Evolutionary conservation across 371 early-diverging fungal genomes (phyloP).

Genomic region (Apophysomyces elegans): DNA sequence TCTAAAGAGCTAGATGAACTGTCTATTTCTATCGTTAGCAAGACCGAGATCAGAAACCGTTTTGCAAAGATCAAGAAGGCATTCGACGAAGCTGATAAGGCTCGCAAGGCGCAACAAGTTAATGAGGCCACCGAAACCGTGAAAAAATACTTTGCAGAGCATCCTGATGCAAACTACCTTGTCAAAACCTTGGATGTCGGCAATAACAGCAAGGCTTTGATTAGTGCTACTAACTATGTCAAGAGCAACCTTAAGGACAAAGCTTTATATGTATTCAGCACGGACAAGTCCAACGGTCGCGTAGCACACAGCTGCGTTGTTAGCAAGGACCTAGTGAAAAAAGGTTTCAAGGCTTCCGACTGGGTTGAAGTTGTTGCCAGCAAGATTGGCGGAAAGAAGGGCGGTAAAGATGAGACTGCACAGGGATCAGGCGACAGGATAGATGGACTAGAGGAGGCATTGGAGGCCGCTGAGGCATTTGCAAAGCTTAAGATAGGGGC

Average conservation of each 20-base stretch:
- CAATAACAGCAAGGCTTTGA: constrained; percentile 75
- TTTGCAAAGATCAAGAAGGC: constrained; percentile 77
- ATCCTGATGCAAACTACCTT: constrained; percentile 65
- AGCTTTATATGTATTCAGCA: constrained; percentile 83
- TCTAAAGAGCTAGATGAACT: constrained; percentile 82
- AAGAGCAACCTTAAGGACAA: constrained; percentile 78
- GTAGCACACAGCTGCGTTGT: constrained; percentile 89
- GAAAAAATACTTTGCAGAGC: constrained; percentile 75
- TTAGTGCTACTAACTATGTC: constrained; percentile 77
- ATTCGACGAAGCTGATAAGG: constrained; percentile 91
- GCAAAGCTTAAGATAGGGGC: constrained; percentile 67
- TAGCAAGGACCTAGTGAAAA: constrained; percentile 62
- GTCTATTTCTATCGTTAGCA: constrained; percentile 81
- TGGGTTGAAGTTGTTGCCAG: constrained; percentile 88
- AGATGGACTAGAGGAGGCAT: constrained; percentile 72
- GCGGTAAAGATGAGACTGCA: constrained; percentile 87
- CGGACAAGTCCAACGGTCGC: constrained; percentile 70
- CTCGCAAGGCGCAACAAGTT: constrained; percentile 80
- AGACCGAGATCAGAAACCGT: constrained; percentile 74
- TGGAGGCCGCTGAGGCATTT: constrained; percentile 76
- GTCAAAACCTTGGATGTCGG: constrained; percentile 72
- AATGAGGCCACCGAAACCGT: constrained; percentile 83
- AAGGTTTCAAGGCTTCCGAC: constrained; percentile 86
- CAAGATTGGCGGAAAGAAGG: constrained; percentile 89
- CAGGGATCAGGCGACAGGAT: constrained; percentile 79